Evolutionary conservation across 139 green algal species (phyloP).

Genomic region (Chlamydomonas asymmetrica): DNA sequence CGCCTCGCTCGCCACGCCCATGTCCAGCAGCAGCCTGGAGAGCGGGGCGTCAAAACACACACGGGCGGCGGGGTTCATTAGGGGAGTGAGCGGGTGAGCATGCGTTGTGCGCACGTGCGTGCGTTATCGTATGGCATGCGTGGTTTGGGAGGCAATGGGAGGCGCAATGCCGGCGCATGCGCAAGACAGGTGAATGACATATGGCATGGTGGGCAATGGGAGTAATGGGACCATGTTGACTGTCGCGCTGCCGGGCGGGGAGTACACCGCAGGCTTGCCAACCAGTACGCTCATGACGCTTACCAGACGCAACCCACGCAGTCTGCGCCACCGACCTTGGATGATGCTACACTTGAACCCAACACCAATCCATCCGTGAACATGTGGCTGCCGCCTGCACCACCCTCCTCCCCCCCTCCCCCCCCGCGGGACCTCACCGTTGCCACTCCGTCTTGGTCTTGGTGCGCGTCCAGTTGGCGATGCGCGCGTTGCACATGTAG

Average conservation of each 20-base stretch:
- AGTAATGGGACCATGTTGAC: too few relatives aligned
- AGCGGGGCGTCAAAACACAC: too few relatives aligned
- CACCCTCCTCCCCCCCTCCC: neutral
- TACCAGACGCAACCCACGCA: neutral
- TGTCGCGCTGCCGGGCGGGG: too few relatives aligned
- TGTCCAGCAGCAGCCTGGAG: constrained; percentile 19
- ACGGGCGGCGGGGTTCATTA: too few relatives aligned
- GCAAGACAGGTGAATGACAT: neutral
- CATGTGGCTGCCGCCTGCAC: too few relatives aligned
- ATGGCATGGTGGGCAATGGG: neutral
- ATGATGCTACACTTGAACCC: too few relatives aligned
- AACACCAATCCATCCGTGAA: neutral
- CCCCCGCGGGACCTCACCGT: neutral
- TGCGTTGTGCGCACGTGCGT: neutral
- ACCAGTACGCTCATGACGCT: neutral
- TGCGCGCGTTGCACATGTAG: constrained; percentile 7
- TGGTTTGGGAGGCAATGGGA: too few relatives aligned
- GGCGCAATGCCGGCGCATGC: neutral
- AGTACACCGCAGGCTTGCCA: neutral
- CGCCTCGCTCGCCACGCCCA: constrained; percentile 22
- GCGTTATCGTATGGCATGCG: too few relatives aligned
- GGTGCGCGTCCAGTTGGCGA: constrained; percentile 33
- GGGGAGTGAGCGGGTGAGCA: neutral
- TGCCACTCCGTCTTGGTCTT: constrained; percentile 26
- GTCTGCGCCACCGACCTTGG: too few relatives aligned